Evolutionary conservation across 2,329 filamentous ascomycete species (phyloP).

Genomic region (Juglanconis sp.): DNA sequence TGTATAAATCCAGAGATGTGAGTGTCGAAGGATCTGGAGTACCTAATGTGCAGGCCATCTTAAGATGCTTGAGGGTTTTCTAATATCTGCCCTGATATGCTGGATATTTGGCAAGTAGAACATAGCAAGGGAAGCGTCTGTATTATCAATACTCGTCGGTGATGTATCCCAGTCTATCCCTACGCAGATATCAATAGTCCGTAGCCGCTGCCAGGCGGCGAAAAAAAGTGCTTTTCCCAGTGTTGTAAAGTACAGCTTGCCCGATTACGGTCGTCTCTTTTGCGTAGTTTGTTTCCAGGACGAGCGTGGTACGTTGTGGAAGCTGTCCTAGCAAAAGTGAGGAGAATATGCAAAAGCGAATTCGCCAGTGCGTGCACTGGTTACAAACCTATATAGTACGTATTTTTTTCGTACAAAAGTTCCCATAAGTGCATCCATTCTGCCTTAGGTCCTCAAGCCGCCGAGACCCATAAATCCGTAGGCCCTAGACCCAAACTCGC

Average conservation of each 20-base stretch:
- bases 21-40: not conserved
- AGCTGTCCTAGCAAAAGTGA: not conserved
- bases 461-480: not conserved
- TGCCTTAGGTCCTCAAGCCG: not conserved
- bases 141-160: not conserved
- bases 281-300: not conserved
- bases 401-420: no score
- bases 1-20: not conserved
- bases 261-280: not conserved
- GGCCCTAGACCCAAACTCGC: not conserved
- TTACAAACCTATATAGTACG: no score
- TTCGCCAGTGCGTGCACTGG: no score
- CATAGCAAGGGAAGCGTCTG: not conserved
- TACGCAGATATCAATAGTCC: not conserved
- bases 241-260: not conserved
- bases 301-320: not conserved
- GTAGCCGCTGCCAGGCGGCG: not conserved
- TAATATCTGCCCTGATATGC: not conserved
- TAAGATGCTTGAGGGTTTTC: not conserved
- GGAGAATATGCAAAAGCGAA: no score
- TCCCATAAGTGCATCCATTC: not conserved
- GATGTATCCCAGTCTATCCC: not conserved
- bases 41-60: not conserved
- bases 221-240: not conserved
- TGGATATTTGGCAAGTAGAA: not conserved